Conservation (phyloP, 257 asterid genomes). For the Lycium ferocissimum region DNA sequence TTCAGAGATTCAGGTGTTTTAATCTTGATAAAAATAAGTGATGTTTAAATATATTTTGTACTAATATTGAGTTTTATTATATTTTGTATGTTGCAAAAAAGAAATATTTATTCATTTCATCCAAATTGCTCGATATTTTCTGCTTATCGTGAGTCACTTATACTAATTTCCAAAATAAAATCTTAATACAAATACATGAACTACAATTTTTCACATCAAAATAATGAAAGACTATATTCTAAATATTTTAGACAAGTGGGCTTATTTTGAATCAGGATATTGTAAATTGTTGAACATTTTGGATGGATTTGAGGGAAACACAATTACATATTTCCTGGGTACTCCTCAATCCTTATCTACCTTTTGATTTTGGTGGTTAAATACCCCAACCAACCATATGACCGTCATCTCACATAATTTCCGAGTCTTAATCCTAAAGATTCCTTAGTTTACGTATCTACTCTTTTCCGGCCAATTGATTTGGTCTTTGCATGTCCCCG, state of each 20-base stretch:
- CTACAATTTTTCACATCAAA: background rate
- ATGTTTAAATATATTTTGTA: too few species aligned
- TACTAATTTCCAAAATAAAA: background rate
- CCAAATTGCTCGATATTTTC: too few species aligned
- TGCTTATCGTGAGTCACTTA: too few species aligned
- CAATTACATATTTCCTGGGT: background rate
- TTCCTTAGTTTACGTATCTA: background rate
- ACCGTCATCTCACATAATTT: background rate
- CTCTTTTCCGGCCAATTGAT: background rate
- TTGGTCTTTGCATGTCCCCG: too few species aligned
- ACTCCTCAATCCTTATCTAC: constrained; percentile 6
- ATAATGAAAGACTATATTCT: background rate
- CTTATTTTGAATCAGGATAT: background rate
- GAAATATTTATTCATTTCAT: too few species aligned
- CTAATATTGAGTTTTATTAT: too few species aligned
- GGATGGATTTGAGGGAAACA: background rate
- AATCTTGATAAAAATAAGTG: too few species aligned
- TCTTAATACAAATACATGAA: background rate
- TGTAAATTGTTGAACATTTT: background rate
- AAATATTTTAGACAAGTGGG: constrained; percentile 22
- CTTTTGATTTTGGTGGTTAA: constrained; percentile 38
- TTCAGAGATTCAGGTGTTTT: too few species aligned
- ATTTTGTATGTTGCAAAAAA: too few species aligned
- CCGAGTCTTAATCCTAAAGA: background rate
- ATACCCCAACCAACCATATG: constrained; percentile 42